Conservation (phyloP, 345 rosid genomes). For the Camelina laxa region DNA sequence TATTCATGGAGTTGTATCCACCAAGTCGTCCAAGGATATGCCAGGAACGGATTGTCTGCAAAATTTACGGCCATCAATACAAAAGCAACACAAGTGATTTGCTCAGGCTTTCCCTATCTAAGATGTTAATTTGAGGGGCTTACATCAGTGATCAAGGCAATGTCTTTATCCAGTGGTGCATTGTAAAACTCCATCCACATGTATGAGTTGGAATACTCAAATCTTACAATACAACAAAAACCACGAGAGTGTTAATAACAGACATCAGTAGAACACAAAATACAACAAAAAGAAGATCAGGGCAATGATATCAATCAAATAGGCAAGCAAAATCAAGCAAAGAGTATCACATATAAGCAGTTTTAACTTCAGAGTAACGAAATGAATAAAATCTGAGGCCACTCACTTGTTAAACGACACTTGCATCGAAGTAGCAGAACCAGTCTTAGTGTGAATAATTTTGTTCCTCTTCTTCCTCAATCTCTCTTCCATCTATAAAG, state of each 20-base stretch:
- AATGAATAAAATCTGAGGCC: no score
- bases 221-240: conserved; percentile 51
- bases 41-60: conserved; percentile 92
- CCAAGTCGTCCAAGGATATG: conserved; percentile 95
- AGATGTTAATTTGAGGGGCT: conserved; percentile 37
- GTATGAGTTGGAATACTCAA: conserved; percentile 82
- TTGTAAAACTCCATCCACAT: conserved; percentile 96
- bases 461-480: conserved; percentile 80
- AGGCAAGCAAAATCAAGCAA: neutral
- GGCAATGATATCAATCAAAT: neutral
- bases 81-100: conserved; percentile 16
- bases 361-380: neutral
- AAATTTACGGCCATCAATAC: conserved; percentile 13
- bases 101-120: neutral
- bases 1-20: conserved; percentile 96
- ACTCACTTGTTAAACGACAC: conserved; percentile 87
- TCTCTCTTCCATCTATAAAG: conserved; percentile 80
- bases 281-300: neutral
- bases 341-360: neutral
- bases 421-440: conserved; percentile 73
- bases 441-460: conserved; percentile 82
- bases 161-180: conserved; percentile 75
- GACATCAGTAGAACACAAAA: neutral
- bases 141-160: conserved; percentile 83
- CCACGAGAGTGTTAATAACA: conserved; percentile 7